Evolutionary conservation across 345 rosid genomes (phyloP).

Genomic region (Iberis pinnata): DNA sequence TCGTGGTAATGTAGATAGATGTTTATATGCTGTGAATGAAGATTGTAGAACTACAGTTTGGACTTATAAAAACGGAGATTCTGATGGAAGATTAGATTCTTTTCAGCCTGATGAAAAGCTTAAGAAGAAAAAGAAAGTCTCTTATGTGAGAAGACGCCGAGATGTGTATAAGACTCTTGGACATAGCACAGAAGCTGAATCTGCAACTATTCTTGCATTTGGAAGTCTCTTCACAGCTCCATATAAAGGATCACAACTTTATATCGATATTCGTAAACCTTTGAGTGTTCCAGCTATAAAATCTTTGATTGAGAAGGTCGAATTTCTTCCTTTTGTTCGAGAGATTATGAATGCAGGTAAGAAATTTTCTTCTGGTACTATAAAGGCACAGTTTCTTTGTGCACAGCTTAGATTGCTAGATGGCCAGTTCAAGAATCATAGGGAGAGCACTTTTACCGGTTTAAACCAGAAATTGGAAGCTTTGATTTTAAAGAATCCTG

Average conservation of each 20-base stretch:
- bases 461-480: constrained; percentile 61
- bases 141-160: constrained; percentile 54
- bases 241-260: constrained; percentile 63
- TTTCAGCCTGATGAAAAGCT: constrained; percentile 82
- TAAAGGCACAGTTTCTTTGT: constrained; percentile 69
- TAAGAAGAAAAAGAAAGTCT: constrained; percentile 61
- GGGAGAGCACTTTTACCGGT: constrained; percentile 57
- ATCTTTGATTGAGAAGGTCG: constrained; percentile 49
- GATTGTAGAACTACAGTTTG: constrained; percentile 88
- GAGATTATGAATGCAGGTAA: constrained; percentile 59
- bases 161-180: constrained; percentile 65
- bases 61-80: constrained; percentile 51
- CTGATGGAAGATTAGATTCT: constrained; percentile 54
- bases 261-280: constrained; percentile 52
- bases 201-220: constrained; percentile 60
- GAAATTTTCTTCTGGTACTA: constrained; percentile 44
- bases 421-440: constrained; percentile 91
- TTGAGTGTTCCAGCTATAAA: constrained; percentile 41
- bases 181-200: constrained; percentile 61
- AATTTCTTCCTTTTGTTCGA: constrained; percentile 69
- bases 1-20: constrained; percentile 51
- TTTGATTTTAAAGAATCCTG: constrained; percentile 31
- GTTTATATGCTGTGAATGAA: constrained; percentile 61
- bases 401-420: constrained; percentile 88
- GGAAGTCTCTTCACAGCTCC: constrained; percentile 86